Evolutionary conservation across 805 yeast species (phyloP).

Genomic region (Ogataea populi-albae): DNA sequence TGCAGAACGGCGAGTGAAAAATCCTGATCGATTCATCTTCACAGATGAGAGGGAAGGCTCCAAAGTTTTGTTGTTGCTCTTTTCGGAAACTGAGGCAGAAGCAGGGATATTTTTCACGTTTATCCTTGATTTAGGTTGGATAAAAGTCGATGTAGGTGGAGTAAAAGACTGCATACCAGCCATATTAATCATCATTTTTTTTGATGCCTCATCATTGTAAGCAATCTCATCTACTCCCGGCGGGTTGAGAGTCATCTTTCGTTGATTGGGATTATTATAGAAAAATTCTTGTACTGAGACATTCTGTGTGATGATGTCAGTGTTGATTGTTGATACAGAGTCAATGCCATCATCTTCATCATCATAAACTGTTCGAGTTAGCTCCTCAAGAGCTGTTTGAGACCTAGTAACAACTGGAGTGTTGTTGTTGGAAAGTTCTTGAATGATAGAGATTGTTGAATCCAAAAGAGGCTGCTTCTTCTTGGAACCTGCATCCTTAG

Average conservation of each 20-base stretch:
- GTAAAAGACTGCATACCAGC: constrained; percentile 9
- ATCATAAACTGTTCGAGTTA: constrained; percentile 3
- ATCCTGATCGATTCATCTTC: constrained; percentile 16
- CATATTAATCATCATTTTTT: constrained; percentile 6
- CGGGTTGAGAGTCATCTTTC: constrained; percentile 13
- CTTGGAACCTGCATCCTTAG: constrained; percentile 7
- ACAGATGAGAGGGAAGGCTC: constrained; percentile 21
- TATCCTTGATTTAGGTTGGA: constrained; percentile 25
- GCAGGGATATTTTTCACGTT: constrained; percentile 5
- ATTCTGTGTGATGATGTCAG: constrained; percentile 13
- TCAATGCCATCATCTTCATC: constrained; percentile 17
- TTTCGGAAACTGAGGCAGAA: constrained; percentile 22
- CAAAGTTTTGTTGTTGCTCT: constrained; percentile 5
- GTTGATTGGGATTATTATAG: constrained; percentile 33
- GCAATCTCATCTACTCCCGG: constrained; percentile 13
- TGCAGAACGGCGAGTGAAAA: constrained; percentile 14
- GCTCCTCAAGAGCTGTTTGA: constrained; percentile 7
- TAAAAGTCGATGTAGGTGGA: constrained; percentile 18
- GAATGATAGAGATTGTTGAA: constrained; percentile 25
- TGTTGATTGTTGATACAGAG: constrained; percentile 13
- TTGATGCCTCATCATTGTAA: constrained; percentile 9
- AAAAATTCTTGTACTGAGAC: constrained; percentile 57
- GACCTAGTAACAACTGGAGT: constrained; percentile 10
- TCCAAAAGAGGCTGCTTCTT: constrained; percentile 9
- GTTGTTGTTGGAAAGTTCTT: constrained; percentile 19